These are phyloP conservation scores for Pestalotiopsis sp. DNA, from an alignment of 2,329 filamentous ascomycete genomes.

Conservation along the genomic window DNA sequence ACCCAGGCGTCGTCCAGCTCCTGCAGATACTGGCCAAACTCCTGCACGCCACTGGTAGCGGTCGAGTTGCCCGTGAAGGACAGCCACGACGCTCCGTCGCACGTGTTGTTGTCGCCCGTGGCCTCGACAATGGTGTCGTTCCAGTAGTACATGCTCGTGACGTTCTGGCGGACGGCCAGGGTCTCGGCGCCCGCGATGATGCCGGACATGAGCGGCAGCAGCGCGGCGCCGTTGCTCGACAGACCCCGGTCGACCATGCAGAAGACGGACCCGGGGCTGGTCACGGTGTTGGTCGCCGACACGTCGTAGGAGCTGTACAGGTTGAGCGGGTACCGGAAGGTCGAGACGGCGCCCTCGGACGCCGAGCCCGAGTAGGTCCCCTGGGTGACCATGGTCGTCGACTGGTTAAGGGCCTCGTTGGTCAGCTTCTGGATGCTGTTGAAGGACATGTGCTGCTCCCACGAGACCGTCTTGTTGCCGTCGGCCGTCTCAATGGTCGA, in stretches of 20 bases:
- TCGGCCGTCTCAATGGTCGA: conserved; percentile 24
- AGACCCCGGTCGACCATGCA: conserved; percentile 32
- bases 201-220: conserved; percentile 26
- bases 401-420: conserved; percentile 31
- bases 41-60: conserved; percentile 19
- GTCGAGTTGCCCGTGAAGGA: conserved; percentile 26
- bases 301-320: conserved; percentile 35
- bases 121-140: conserved; percentile 34
- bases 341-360: conserved; percentile 21
- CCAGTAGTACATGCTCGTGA: conserved; percentile 34
- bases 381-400: conserved; percentile 29
- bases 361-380: conserved; percentile 27
- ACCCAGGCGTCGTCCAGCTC: conserved; percentile 27
- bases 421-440: conserved; percentile 36
- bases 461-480: conserved; percentile 23
- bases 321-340: conserved; percentile 32
- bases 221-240: conserved; percentile 24
- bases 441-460: conserved; percentile 31
- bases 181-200: conserved; percentile 21
- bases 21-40: conserved; percentile 26
- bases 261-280: conserved; percentile 32
- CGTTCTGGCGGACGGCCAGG: conserved; percentile 30
- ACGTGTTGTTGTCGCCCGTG: conserved; percentile 27
- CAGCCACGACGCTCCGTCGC: conserved; percentile 31
- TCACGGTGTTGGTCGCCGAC: conserved; percentile 25